A percentile compares a stretch with the other conserved stretches of the same genome.
Evolutionary conservation across 2,329 filamentous ascomycete species (phyloP).

Genomic region (Botrytis hyacinthi): DNA sequence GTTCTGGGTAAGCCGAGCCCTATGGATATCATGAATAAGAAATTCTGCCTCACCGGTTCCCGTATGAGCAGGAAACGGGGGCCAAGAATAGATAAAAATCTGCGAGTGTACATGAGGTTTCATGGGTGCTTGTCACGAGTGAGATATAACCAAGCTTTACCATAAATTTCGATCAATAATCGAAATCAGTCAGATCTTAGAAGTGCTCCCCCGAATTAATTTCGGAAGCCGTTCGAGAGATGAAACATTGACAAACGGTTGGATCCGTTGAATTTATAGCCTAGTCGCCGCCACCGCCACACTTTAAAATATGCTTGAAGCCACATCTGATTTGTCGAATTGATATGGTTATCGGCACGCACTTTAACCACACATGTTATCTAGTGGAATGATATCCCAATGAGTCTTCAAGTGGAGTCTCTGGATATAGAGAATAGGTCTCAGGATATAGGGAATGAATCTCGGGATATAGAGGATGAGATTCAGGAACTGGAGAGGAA

Average conservation of each 20-base stretch:
- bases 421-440: neutral
- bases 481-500: constrained; percentile 56
- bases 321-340: neutral
- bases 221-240: neutral
- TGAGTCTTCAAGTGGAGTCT: constrained; percentile 17
- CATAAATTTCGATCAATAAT: neutral
- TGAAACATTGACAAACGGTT: neutral
- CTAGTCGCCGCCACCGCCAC: constrained; percentile 10
- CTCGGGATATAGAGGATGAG: constrained; percentile 46
- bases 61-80: neutral
- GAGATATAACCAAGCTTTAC: neutral
- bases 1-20: neutral
- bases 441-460: constrained; percentile 34
- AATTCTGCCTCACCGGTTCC: neutral
- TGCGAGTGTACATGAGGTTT: neutral
- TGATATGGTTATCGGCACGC: neutral
- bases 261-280: neutral
- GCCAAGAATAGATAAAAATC: neutral
- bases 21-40: neutral
- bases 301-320: constrained; percentile 15
- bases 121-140: neutral
- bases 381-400: constrained; percentile 1
- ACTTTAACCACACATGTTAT: neutral
- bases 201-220: neutral
- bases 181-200: neutral